Base-by-base conservation (phyloP, 208 protist genomes). In the Acanthamoeba healyi region DNA sequence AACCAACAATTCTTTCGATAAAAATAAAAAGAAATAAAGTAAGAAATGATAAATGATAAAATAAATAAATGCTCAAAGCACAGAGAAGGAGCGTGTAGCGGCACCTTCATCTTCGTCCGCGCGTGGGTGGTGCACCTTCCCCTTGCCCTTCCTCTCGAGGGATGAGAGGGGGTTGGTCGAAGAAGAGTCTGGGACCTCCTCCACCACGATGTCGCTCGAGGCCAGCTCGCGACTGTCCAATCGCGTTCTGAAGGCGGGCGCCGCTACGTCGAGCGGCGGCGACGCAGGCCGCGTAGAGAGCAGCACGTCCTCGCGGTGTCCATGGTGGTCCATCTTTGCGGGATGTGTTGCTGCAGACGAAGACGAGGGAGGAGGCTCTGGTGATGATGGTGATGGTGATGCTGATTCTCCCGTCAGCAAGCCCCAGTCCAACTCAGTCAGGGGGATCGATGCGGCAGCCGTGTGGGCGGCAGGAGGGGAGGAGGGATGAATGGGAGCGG, bases 211-310 rank as follows among this genome's bases (percentile, higher is more conserved):
- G 70, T 79, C 70, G 70, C 70, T 79, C n/a, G 70, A 79, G 1
- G 70, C 70, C 32, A 79, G 36, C 38, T 79, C 70, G 36, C 70
- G 70, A 26, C 70, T 46, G 6, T 79, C 70, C 70, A 79, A 29
- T 34, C 70, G 70, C 70, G 38, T 12, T 32, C 38, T 15, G 70
- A 46, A 34, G n/a, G n/a, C 38, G 15, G 70, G 70, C 34, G 36
- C 63, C 63, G 38, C n/a, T 15, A 79, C 70, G 70, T 79, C 70
- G 70, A 79, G 70, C 4, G 70, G 70, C 19, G 70, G 70, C 70
- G 70, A 79, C 9, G 70, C 70, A n/a, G 70, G 70, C 1, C 70
- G 70, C 1, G 70, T 32, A 15, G 70, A 79, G 7, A 44, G 7
- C 36, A 46, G 26, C 36, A 79, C 70, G 42, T 29, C 70, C 6